Conservation (phyloP, 2,329 filamentous ascomycete genomes). For the Trichoderma sp. region DNA sequence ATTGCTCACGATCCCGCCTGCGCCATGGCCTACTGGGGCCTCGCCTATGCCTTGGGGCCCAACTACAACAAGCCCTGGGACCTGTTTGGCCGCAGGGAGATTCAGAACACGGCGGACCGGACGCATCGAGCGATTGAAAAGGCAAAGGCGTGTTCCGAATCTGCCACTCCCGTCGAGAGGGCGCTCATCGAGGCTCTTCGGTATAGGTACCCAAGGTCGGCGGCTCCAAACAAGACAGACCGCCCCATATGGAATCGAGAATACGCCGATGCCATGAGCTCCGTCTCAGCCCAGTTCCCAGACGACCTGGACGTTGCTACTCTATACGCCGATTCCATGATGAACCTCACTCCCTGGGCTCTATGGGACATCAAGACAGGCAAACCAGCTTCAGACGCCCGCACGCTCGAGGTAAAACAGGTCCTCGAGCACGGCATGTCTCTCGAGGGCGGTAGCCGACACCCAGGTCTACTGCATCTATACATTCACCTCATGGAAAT, state of each 20-base stretch:
- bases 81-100: slow-evolving; percentile 62
- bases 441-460: slow-evolving; percentile 39
- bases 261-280: slow-evolving; percentile 41
- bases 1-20: slow-evolving; percentile 52
- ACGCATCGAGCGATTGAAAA: slow-evolving; percentile 33
- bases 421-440: slow-evolving; percentile 49
- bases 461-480: slow-evolving; percentile 70
- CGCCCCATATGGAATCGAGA: slow-evolving; percentile 42
- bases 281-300: slow-evolving; percentile 36
- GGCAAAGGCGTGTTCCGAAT: slow-evolving; percentile 27
- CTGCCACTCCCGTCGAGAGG: slow-evolving; percentile 45
- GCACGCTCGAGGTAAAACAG: slow-evolving; percentile 35
- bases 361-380: slow-evolving; percentile 43
- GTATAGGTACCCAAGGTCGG: slow-evolving; percentile 56
- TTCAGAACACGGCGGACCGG: slow-evolving; percentile 45
- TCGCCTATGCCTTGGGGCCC: slow-evolving; percentile 69
- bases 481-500: slow-evolving; percentile 81
- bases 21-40: slow-evolving; percentile 66
- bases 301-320: slow-evolving; percentile 41
- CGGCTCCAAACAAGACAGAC: slow-evolving; percentile 44
- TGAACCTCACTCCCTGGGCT: slow-evolving; percentile 49
- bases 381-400: slow-evolving; percentile 32
- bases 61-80: slow-evolving; percentile 79
- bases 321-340: slow-evolving; percentile 43
- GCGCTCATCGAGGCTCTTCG: slow-evolving; percentile 63